Evolutionary conservation across 441 rosid species (phyloP), one percentile per base, ranked within the genome.

Genomic region (Euphorbia neoarborescens): DNA sequence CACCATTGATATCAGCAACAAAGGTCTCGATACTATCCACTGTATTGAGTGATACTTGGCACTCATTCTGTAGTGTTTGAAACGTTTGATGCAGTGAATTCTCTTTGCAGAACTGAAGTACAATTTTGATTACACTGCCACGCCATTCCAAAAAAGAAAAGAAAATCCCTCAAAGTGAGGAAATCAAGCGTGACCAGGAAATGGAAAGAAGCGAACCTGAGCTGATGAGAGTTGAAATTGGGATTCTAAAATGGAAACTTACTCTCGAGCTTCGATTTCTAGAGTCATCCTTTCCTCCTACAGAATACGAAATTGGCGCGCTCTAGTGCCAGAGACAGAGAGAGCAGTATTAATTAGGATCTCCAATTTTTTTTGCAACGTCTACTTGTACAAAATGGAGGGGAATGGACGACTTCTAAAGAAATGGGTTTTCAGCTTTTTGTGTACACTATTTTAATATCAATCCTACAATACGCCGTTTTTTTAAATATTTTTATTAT

Each of bases 261-360:
- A 94, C 97, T 92, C 97, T 71, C 92, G 89, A 76, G 99, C 96
- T 81, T 94, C 97, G 79, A 94, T 92, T 85, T 91, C 97, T 61
- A 90, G 81, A 42, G 94, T 83, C 96, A 90, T 92, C 68, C 77
- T 81, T 58, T 44, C 42, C 30, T 37, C 20, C 17, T 25, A 27
- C 6, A 7, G 27, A 15, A 24, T 42, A 62, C 24, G 27, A 25
- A 15, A 3, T 22, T 9, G 2, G 20, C 62, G 51, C 35, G 37
- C 62, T 35, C 37, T 15, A 32, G 25, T 0, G 44, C 6, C 38
- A 9, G 53, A 61, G 14, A 17, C 10, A 46, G 40, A 8, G 22
- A 19, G 22, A 17, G 0, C 27, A 13, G 12, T 25, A 6, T 51
- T 20, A 9, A 25, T 27, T 64, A 56, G 69, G 62, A 64, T 54